Percentiles rank a stretch among this genome's conserved stretches.
Evolutionary conservation across 352 stramenopile species (phyloP).

Genomic region (Phytopythium sindhum): DNA sequence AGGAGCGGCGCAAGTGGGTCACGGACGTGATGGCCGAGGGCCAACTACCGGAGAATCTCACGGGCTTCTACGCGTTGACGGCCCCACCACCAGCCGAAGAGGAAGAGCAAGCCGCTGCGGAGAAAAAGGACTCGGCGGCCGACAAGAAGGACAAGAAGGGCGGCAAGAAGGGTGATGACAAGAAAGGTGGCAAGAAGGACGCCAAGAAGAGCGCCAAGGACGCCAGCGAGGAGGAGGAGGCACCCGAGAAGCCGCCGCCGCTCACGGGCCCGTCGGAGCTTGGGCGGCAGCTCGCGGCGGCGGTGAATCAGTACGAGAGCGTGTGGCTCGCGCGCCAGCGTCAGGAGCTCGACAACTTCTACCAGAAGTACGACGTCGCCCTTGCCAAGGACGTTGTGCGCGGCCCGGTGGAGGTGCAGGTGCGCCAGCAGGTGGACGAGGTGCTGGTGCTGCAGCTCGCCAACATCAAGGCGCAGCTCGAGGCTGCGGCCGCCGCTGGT

Average conservation of each 20-base stretch:
- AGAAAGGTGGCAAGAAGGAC: conserved; percentile 53
- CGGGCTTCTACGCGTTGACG: conserved; percentile 77
- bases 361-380: conserved; percentile 92
- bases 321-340: conserved; percentile 77
- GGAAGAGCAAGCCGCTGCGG: conserved; percentile 42
- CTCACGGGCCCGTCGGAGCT: conserved; percentile 87
- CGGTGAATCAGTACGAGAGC: conserved; percentile 70
- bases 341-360: conserved; percentile 89
- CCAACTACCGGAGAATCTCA: conserved; percentile 87
- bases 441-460: conserved; percentile 92
- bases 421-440: conserved; percentile 91
- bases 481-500: conserved; percentile 48
- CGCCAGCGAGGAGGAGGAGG: conserved; percentile 45
- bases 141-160: conserved; percentile 43
- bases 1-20: conserved; percentile 92
- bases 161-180: conserved; percentile 44
- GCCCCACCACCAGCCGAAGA: conserved; percentile 33
- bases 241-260: conserved; percentile 76
- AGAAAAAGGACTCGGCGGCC: conserved; percentile 33
- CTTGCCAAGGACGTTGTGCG: conserved; percentile 90
- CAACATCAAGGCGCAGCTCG: conserved; percentile 92
- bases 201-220: conserved; percentile 60
- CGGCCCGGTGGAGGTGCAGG: conserved; percentile 79
- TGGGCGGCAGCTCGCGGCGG: conserved; percentile 64
- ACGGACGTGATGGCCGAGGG: conserved; percentile 87